Percentiles rank a stretch among this genome's conserved stretches.
Evolutionary conservation across 73 alveolate species (phyloP).

Genomic region (Halteria grandinella): DNA sequence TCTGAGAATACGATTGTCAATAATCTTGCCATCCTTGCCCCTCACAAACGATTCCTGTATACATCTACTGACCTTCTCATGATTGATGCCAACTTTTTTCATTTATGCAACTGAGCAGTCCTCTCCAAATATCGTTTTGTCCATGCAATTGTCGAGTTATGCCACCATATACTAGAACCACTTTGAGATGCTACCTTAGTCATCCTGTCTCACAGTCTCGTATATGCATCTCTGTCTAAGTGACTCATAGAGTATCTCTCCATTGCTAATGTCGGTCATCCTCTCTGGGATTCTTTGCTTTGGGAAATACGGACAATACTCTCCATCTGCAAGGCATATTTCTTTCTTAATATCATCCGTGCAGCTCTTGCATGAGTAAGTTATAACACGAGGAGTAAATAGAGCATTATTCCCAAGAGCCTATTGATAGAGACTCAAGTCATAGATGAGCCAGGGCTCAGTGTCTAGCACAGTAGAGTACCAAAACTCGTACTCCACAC

Average conservation of each 20-base stretch:
- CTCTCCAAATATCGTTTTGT: constrained; percentile 4
- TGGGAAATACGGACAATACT: constrained; percentile 42
- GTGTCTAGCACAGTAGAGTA: constrained; percentile 41
- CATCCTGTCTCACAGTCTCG: background rate
- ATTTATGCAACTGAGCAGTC: constrained; percentile 10
- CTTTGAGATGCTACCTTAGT: background rate
- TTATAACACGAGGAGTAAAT: constrained; percentile 45
- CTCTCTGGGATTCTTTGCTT: background rate
- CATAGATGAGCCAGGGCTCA: constrained; percentile 6
- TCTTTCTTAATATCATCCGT: background rate
- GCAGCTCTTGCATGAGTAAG: constrained; percentile 23
- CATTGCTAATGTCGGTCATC: background rate
- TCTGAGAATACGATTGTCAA: background rate
- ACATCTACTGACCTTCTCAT: background rate
- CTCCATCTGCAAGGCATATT: constrained; percentile 27
- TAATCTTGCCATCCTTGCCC: background rate
- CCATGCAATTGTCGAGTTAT: constrained; percentile 18
- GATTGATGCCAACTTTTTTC: background rate
- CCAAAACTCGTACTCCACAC: constrained; percentile 73
- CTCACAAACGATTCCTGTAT: background rate
- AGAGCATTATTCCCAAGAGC: constrained; percentile 5
- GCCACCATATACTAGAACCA: constrained; percentile 35
- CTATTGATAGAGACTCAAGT: background rate
- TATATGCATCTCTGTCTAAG: constrained; percentile 38
- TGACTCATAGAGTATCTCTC: constrained; percentile 10